A percentile compares a stretch with the other conserved stretches of the same genome.
Conservation (phyloP, 2,329 filamentous ascomycete genomes). For the Curvularia sp. region DNA sequence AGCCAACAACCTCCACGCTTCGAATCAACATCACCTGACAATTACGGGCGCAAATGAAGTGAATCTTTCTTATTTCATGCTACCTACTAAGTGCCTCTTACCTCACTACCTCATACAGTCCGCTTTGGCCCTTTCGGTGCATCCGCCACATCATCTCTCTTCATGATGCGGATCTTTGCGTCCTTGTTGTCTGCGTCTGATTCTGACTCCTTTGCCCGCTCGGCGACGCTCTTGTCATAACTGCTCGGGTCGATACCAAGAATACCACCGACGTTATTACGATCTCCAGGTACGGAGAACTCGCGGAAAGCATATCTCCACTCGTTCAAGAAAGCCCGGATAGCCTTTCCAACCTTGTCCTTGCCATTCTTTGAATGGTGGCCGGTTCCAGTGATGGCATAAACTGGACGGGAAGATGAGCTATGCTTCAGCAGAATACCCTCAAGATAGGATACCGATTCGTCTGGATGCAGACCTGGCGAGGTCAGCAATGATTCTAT, state of each 20-base stretch:
- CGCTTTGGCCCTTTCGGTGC: conserved; percentile 48
- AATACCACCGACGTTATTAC: conserved; percentile 76
- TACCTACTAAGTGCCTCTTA: conserved; percentile 28
- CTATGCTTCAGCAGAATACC: conserved; percentile 84
- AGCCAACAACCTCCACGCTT: neutral
- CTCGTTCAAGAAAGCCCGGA: conserved; percentile 89
- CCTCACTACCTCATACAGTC: conserved; percentile 27
- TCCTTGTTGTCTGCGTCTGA: conserved; percentile 39
- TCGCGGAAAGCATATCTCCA: conserved; percentile 96
- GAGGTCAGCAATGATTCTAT: conserved; percentile 12
- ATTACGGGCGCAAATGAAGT: conserved; percentile 17
- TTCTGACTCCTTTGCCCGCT: conserved; percentile 47
- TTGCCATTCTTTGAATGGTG: conserved; percentile 99
- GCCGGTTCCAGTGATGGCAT: conserved; percentile 95
- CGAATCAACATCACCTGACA: neutral
- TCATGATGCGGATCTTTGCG: conserved; percentile 48
- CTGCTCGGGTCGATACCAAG: conserved; percentile 68
- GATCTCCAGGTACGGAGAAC: conserved; percentile 94
- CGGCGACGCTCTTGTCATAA: conserved; percentile 58
- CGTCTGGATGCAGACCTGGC: conserved; percentile 87
- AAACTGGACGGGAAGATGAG: conserved; percentile 75
- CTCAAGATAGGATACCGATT: conserved; percentile 93
- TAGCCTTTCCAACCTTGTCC: conserved; percentile 95
- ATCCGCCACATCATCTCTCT: conserved; percentile 47
- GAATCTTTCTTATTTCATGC: conserved; percentile 40